A percentile compares a stretch with the other conserved stretches of the same genome.
Conservation (phyloP, 78 protist genomes). For the Cavenderia fasciculata region DNA sequence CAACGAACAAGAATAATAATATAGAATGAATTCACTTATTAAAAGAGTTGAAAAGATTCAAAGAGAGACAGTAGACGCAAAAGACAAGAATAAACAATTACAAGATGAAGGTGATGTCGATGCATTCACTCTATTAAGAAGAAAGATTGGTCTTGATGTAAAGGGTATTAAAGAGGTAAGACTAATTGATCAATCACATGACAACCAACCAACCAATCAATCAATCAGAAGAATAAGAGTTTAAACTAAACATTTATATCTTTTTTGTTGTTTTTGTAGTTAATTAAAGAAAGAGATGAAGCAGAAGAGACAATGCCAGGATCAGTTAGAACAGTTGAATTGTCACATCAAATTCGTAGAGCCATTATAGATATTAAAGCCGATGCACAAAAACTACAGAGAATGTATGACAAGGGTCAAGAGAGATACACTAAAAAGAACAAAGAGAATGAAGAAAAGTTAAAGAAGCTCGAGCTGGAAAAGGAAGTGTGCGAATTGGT, state of each 20-base stretch:
- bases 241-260: neutral
- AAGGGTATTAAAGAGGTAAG: slow-evolving; percentile 47
- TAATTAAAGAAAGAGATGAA: slow-evolving; percentile 70
- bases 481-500: slow-evolving; percentile 48
- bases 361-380: slow-evolving; percentile 41
- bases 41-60: slow-evolving; percentile 74
- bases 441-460: slow-evolving; percentile 60
- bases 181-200: neutral
- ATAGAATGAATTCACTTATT: slow-evolving; percentile 51
- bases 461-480: slow-evolving; percentile 22
- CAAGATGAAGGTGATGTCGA: slow-evolving; percentile 45
- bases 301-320: slow-evolving; percentile 66
- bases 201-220: too few relatives aligned
- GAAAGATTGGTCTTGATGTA: slow-evolving; percentile 74
- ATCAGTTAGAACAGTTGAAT: slow-evolving; percentile 71
- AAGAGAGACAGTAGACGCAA: slow-evolving; percentile 58
- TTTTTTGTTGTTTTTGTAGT: neutral
- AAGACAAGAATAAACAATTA: slow-evolving; percentile 54
- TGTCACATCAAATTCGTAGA: slow-evolving; percentile 41
- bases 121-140: slow-evolving; percentile 55
- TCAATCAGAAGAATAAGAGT: too few relatives aligned
- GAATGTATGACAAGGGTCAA: slow-evolving; percentile 53
- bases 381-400: slow-evolving; percentile 45
- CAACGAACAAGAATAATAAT: neutral
- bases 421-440: slow-evolving; percentile 50